Percentiles rank a stretch among this genome's conserved stretches.
phyloP scores from a whole-genome alignment of 768 basidiomycete species.

The Auricularia sp. region DNA sequence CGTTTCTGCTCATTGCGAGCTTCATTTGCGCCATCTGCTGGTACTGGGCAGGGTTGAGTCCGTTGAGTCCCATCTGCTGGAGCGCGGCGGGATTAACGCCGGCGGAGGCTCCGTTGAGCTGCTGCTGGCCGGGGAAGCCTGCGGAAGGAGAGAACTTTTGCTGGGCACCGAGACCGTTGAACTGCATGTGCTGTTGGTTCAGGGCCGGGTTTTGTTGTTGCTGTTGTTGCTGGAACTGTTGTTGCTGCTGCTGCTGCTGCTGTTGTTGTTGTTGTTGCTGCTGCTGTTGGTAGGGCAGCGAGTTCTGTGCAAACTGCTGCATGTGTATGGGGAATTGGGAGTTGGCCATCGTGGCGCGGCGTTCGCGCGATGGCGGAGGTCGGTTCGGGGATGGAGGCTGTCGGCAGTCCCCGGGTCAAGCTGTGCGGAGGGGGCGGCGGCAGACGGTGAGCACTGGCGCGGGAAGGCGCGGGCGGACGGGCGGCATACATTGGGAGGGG shows the following conservation, averaged over 20 bases:
- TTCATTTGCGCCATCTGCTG: not conserved
- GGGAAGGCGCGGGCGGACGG: not conserved
- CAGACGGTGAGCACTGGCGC: not conserved
- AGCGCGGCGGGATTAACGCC: slow-evolving; percentile 1
- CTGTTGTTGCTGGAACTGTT: not conserved
- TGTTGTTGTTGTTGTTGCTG: slow-evolving; percentile 11
- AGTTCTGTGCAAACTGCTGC: not conserved
- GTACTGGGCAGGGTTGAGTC: not conserved
- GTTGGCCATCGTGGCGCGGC: not conserved
- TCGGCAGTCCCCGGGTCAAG: not conserved
- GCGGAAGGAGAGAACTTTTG: not conserved
- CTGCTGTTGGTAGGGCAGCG: slow-evolving; percentile 8
- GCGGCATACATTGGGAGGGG: not conserved
- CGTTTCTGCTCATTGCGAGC: not conserved
- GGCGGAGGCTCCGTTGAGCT: slow-evolving; percentile 4
- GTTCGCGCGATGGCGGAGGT: not conserved
- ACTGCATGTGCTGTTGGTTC: slow-evolving; percentile 9
- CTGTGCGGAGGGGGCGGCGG: not conserved
- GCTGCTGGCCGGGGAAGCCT: slow-evolving; percentile 2
- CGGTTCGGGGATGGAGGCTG: not conserved
- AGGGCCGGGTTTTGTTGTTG: not conserved
- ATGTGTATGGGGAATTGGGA: slow-evolving; percentile 4
- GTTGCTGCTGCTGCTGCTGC: slow-evolving; percentile 10
- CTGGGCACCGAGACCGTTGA: not conserved
- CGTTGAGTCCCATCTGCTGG: not conserved